These are phyloP conservation scores for Heterobasidion annosum DNA, from an alignment of 1,284 basidiomycete genomes.

Conservation along the genomic window DNA sequence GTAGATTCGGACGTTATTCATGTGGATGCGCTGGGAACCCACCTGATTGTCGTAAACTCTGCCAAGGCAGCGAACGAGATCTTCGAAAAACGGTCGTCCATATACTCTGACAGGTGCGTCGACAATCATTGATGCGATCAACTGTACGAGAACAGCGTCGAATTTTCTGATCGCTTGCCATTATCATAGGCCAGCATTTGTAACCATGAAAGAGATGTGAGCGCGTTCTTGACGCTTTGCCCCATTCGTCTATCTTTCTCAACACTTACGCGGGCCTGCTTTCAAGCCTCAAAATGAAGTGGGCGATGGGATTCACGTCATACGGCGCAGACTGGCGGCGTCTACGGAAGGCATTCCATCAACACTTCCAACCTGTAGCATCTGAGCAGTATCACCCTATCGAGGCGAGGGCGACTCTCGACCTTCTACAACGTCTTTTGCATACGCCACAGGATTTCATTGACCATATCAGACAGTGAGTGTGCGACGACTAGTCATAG, in stretches of 20 bases:
- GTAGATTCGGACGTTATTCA: conserved; percentile 9
- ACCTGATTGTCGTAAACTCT: conserved; percentile 14
- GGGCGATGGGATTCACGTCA: conserved; percentile 12
- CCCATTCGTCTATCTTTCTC: not conserved
- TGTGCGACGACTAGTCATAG: not conserved
- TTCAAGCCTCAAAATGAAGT: conserved; percentile 8
- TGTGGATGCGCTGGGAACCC: conserved; percentile 6
- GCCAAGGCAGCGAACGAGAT: conserved; percentile 25
- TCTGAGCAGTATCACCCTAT: conserved; percentile 11
- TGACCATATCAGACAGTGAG: conserved; percentile 14
- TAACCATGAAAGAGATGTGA: conserved; percentile 7
- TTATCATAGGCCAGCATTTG: conserved; percentile 5
- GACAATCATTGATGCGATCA: not conserved
- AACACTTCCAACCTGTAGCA: conserved; percentile 13
- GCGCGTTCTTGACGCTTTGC: not conserved
- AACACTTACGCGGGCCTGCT: not conserved
- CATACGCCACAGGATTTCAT: conserved; percentile 14
- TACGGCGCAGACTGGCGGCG: conserved; percentile 16
- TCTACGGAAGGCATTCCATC: conserved; percentile 15
- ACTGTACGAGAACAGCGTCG: not conserved
- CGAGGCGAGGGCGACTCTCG: conserved; percentile 12
- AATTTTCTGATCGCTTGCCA: not conserved
- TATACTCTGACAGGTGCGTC: conserved; percentile 12
- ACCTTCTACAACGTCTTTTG: conserved; percentile 14
- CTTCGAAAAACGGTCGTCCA: conserved; percentile 20